Base-by-base conservation (phyloP, 495 filamentous ascomycete genomes). In the Penicillium samsonianum region DNA sequence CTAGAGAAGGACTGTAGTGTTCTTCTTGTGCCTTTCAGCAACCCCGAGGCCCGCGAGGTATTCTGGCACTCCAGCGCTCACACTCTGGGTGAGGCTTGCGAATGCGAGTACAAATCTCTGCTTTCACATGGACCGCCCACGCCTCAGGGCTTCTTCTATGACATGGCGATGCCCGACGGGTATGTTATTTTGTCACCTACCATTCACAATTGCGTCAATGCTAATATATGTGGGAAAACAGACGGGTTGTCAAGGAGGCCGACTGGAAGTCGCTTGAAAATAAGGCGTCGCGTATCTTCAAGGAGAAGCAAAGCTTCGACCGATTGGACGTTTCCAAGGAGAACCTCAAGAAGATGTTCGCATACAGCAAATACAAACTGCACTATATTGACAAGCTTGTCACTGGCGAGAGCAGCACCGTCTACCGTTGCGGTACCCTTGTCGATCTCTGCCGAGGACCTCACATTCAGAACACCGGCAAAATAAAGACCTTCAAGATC, bases 41-140 rank as follows among this genome's bases (percentile, higher is more conserved):
- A 92, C 68, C 85, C 89, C 5, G 86, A 95, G 69, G 94, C 90
- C 59, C 88, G 81, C 67, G 84, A 88, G 59, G 90, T 94, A 7
- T 96, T 93, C 68, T 95, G 91, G 91, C 94, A 98, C 72, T 92
- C 88, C 3, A 90, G 87, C 60, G 94, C 94, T 26, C 94, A 98
- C 72, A 82, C 90, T 53, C 84, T 98, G n/a, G 94, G 94, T 54
- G 93, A 97, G 72, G 91, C 91, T 46, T 89, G 86, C 40, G 95
- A 98, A 72, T 83, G 87, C 59, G 83, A 92, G 60, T 98, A 89
- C 69, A 89, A 88, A 44, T 97, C 92, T 75, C 84, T 92, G 57
- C 81, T 98, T 46, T 96, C 90, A 61, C 91, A 96, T 65, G 94
- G 94, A 9, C 94, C 94, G 20, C 94, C 92, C 8, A 90, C 90